Evolutionary conservation across 306 rosid species (phyloP).

Genomic region (Clitoria ternatea): DNA sequence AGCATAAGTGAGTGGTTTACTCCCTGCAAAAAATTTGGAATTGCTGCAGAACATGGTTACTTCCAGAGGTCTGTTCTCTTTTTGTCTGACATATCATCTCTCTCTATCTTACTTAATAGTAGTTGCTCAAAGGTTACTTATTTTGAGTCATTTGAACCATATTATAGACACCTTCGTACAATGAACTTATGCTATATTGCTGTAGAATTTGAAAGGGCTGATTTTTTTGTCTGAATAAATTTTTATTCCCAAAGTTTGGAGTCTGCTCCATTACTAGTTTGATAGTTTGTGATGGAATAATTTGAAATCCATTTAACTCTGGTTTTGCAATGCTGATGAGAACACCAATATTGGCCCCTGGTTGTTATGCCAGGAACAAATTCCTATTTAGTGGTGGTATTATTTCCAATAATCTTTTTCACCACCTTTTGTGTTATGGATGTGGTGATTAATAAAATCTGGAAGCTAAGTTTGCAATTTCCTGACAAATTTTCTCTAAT

Average conservation of each 20-base stretch:
- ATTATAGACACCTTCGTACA: neutral
- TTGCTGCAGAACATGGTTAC: conserved; percentile 84
- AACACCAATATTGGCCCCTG: neutral
- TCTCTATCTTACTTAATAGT: neutral
- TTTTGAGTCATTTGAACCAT: neutral
- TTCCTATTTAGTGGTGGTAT: too few species aligned
- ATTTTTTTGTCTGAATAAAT: conserved; percentile 5
- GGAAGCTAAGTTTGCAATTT: too few species aligned
- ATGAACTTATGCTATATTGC: too few species aligned
- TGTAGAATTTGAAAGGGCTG: neutral
- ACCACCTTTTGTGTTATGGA: neutral
- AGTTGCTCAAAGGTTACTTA: neutral
- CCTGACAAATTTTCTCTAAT: neutral
- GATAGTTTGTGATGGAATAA: neutral
- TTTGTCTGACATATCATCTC: neutral
- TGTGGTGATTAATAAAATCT: conserved; percentile 6
- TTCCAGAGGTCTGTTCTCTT: conserved; percentile 53
- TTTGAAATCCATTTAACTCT: neutral
- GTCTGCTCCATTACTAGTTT: conserved; percentile 1
- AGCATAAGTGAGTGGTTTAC: conserved; percentile 69
- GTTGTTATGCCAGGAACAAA: neutral
- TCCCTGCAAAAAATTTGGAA: conserved; percentile 64
- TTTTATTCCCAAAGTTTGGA: neutral
- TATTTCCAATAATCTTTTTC: too few species aligned
- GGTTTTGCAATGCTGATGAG: neutral